Base-by-base conservation (phyloP, 176 grass and related monocot genomes). In the Oryza meyeriana region DNA sequence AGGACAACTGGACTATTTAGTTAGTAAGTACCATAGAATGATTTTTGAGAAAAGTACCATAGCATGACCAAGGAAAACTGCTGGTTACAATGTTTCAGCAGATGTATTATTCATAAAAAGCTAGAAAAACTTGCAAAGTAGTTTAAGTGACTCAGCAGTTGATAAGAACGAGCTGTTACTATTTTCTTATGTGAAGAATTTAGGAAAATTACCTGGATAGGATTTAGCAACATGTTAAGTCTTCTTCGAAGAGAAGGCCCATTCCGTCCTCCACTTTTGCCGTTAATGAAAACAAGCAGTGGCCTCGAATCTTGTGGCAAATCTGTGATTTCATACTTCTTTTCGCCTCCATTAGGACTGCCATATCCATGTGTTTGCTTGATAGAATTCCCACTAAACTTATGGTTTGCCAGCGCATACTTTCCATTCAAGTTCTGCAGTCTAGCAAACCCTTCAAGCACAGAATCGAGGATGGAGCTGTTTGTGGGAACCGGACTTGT, bases 231-330 rank as follows among this genome's bases (percentile, higher is more conserved):
- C 83, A 90, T 89, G 84, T 94, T 93, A 44, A 98, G 75, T 84
- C 87, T 98, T 90, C 90, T 98, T 79, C 86, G 90, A 66, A 98
- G 84, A 91, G 92, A 92, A 64, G 66, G 50, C n/a, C 95, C 92
- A 79, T 93, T 79, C 73, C 57, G 86, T 6, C 85, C 92, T 87
- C 95, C 95, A 76, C 95, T 98, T 81, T 89, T 98, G 75, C 81
- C 75, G n/a, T 98, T 98, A 72, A 98, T 93, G 86, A 98, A 98
- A 88, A 98, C 92, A 80, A 94, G 92, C 70, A 98, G 81, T 72
- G 95, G 95, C 47, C 84, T 91, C 4, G 62, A 91, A 93, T 94
- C 88, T 48, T 86, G 87, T 1, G 84, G 79, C 86, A 94, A 87
- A 74, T 93, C 77, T 61, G 91, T 84, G 48, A 98, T 72, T 64